These are phyloP conservation scores for Elongisporangium undulatum DNA, from an alignment of 352 stramenopile genomes.

Conservation along the genomic window DNA sequence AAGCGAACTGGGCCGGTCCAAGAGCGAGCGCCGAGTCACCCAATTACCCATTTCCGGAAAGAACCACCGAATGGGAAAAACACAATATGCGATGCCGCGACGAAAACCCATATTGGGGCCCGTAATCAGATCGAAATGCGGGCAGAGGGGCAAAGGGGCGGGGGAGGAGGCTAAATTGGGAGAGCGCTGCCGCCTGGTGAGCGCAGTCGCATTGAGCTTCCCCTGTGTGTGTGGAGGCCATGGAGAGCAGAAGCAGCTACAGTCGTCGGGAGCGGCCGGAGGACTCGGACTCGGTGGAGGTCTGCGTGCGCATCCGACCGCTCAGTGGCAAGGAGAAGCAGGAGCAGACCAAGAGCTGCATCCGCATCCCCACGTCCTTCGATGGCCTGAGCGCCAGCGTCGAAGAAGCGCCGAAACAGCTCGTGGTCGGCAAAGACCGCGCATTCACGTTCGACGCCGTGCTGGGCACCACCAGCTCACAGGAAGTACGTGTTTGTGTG, in stretches of 20 bases:
- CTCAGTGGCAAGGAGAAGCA: constrained; percentile 58
- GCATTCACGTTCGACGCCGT: constrained; percentile 90
- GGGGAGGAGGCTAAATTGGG: neutral
- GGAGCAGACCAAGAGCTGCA: constrained; percentile 72
- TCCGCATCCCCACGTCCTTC: constrained; percentile 49
- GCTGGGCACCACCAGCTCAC: constrained; percentile 63
- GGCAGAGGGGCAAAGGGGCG: no score
- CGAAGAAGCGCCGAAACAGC: constrained; percentile 34
- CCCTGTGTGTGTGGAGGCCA: neutral
- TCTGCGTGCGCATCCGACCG: constrained; percentile 73
- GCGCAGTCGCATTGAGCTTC: neutral
- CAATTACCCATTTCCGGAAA: neutral
- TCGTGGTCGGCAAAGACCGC: constrained; percentile 80
- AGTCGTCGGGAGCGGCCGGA: constrained; percentile 20
- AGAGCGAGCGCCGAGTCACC: neutral
- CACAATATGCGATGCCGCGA: neutral
- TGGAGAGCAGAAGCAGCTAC: neutral
- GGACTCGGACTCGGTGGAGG: constrained; percentile 58
- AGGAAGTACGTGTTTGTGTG: constrained; percentile 33
- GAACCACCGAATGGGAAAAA: neutral
- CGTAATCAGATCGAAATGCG: neutral
- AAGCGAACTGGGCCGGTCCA: neutral
- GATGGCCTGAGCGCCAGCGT: constrained; percentile 33
- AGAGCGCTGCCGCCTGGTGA: neutral
- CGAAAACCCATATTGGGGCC: neutral